Conservation (phyloP, 2,329 filamentous ascomycete species). For the Penicillium sp. region DNA sequence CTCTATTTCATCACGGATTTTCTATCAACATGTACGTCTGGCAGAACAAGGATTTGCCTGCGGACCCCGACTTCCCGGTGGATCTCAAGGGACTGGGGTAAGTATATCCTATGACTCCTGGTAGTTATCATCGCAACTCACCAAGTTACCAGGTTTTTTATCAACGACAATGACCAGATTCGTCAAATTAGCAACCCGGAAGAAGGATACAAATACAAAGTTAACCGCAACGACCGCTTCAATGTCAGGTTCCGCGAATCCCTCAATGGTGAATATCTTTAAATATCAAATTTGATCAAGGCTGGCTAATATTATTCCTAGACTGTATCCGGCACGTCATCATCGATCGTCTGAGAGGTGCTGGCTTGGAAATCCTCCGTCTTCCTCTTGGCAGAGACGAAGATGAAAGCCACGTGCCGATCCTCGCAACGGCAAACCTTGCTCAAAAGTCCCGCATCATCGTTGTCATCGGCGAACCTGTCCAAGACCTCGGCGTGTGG, state of each 20-base stretch:
- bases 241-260: constrained; percentile 74
- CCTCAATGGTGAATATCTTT: constrained; percentile 62
- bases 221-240: constrained; percentile 71
- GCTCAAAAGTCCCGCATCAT: constrained; percentile 62
- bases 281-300: not conserved
- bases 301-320: constrained; percentile 3
- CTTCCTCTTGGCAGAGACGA: constrained; percentile 54
- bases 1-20: not conserved
- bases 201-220: constrained; percentile 71
- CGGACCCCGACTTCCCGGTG: constrained; percentile 65
- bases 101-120: constrained; percentile 17
- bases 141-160: constrained; percentile 64
- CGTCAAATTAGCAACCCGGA: constrained; percentile 68
- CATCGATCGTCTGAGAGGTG: constrained; percentile 59
- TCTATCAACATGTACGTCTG: constrained; percentile 71
- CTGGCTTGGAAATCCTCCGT: constrained; percentile 61
- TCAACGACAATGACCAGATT: constrained; percentile 75
- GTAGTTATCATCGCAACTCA: not conserved
- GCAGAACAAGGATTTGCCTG: constrained; percentile 66
- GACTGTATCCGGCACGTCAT: constrained; percentile 63
- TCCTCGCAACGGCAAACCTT: constrained; percentile 65
- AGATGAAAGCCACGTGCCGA: constrained; percentile 63
- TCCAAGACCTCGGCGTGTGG: constrained; percentile 73
- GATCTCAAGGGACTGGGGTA: constrained; percentile 74
- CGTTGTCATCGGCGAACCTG: constrained; percentile 71